Evolutionary conservation across 1,284 basidiomycete species (phyloP).

Genomic region (Sanguinoderma infundibulare): DNA sequence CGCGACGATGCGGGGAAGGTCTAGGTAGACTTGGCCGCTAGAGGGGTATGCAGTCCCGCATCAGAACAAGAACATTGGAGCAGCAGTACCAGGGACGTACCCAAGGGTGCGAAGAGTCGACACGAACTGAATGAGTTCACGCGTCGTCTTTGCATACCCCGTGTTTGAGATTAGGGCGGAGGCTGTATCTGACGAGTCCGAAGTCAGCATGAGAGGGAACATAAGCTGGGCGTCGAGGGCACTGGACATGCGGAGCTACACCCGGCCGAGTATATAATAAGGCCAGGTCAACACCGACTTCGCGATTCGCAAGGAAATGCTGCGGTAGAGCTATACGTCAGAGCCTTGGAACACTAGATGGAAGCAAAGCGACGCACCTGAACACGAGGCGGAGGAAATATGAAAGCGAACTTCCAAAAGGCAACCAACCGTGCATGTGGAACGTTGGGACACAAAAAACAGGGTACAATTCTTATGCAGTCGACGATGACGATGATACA

Average conservation of each 20-base stretch:
- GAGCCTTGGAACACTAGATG: not conserved
- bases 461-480: not conserved
- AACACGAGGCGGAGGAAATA: not conserved
- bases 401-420: not conserved
- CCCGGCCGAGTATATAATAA: not conserved
- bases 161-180: not conserved
- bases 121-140: slow-evolving; percentile 10
- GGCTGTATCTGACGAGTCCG: not conserved
- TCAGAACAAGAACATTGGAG: not conserved
- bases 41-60: not conserved
- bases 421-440: not conserved
- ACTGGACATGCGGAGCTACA: not conserved
- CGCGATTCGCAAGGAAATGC: not conserved
- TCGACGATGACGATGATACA: not conserved
- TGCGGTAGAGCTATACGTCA: not conserved
- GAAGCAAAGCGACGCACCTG: not conserved
- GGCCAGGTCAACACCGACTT: not conserved
- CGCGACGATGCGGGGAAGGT: slow-evolving; percentile 22
- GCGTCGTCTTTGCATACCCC: slow-evolving; percentile 3
- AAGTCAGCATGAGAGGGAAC: not conserved
- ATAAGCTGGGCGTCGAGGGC: not conserved
- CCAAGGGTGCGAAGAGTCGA: slow-evolving; percentile 13
- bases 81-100: slow-evolving; percentile 4
- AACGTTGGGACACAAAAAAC: not conserved
- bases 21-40: not conserved